These are phyloP conservation scores for Hyphodiscus hymeniophilus DNA, from an alignment of 495 filamentous ascomycete species.

Conservation along the genomic window DNA sequence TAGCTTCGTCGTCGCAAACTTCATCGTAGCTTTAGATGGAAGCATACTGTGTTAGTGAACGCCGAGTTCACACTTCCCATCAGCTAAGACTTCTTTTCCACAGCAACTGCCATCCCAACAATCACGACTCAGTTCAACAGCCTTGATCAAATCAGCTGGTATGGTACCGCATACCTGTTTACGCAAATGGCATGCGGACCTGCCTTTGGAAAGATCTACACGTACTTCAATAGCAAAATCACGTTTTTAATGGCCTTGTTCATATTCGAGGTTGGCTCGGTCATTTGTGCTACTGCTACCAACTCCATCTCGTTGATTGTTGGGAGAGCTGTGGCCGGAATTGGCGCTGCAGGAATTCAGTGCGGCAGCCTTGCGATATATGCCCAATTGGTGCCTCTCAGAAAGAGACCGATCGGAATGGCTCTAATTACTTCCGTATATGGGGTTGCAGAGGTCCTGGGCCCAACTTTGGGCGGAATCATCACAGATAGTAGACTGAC, in stretches of 20 bases:
- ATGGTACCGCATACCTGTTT: conserved; percentile 39
- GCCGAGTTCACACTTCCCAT: too few relatives aligned
- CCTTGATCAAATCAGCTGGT: neutral
- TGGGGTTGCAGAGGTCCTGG: conserved; percentile 64
- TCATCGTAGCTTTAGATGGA: too few relatives aligned
- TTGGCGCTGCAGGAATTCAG: conserved; percentile 35
- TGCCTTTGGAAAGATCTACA: conserved; percentile 21
- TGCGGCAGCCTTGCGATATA: conserved; percentile 34
- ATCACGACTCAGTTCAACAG: conserved; percentile 35
- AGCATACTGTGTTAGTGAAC: too few relatives aligned
- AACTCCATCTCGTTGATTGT: conserved; percentile 42
- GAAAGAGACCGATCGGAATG: conserved; percentile 34
- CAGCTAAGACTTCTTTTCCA: too few relatives aligned
- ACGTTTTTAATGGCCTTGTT: conserved; percentile 16
- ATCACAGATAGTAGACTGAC: conserved; percentile 46
- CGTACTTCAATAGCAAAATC: conserved; percentile 32
- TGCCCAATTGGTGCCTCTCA: conserved; percentile 30
- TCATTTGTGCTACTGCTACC: conserved; percentile 45
- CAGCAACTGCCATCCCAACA: neutral
- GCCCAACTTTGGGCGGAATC: conserved; percentile 55
- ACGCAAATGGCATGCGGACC: conserved; percentile 42
- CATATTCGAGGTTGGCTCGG: conserved; percentile 42
- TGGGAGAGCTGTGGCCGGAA: conserved; percentile 31
- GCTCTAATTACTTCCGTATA: conserved; percentile 18
- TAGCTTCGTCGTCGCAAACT: too few relatives aligned